Evolutionary conservation across 2,329 filamentous ascomycete species (phyloP), one percentile per base, ranked within the genome.

Genomic region (Allantophomopsis cytisporea): DNA sequence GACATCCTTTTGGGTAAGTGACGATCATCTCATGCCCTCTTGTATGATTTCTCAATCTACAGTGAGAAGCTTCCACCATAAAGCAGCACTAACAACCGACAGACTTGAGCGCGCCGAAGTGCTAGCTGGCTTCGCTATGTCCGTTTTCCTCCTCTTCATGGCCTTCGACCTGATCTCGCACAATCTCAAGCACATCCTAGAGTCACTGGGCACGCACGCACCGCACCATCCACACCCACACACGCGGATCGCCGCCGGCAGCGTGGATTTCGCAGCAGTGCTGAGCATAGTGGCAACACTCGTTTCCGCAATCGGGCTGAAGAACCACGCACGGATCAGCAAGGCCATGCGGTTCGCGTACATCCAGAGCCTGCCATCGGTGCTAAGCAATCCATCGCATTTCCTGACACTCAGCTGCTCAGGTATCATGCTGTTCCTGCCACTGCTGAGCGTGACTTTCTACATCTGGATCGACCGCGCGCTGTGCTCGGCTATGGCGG

Each of bases 101-200:
- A 58, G 81, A 3, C 73, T 98, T 17, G 86, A 95, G 62, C 76
- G 91, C 39, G 83, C 84, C 42, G 91, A 98, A 60, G 89, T 98
- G 5, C 73, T 98, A 13, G 87, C 88, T 30, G 91, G 91, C 14
- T 94, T 98, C 47, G 91, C 88, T 44, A 86, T 96, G 77, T 93
- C 87, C 38, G 83, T 98, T 31, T 86, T 95, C 45, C 73, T 98
- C 11, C 74, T 94, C n/a, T 98, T 98, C 61, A 94, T 94, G 68
- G 89, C 89, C 15, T 81, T 96, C 52, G 91, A 98, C 52, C 75
- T 98, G 37, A 81, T 98, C 44, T 94, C 85, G 32, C 91, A 98
- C 58, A 89, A 86, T 43, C 67, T 94, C 13, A 91, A 94, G 56
- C 89, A 98, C 59, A 73, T 87, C n/a, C 73, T 98, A 10, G 89